These are phyloP conservation scores for Cladosporium sphaerospermum DNA, from an alignment of 2,329 filamentous ascomycete species.

Conservation along the genomic window DNA sequence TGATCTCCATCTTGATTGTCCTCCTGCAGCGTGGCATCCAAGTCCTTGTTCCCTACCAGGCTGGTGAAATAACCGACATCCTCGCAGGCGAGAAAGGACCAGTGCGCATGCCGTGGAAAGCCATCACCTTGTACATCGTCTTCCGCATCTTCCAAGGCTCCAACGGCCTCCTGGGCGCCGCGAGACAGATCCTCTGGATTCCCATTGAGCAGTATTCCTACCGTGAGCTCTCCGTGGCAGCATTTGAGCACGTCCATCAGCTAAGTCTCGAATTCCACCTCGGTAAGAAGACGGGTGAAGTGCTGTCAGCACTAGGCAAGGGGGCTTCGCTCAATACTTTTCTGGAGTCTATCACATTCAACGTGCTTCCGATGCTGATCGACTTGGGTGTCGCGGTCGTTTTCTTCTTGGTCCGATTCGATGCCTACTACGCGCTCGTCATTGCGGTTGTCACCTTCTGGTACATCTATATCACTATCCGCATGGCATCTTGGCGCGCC, in stretches of 20 bases:
- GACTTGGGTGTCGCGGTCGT: slow-evolving; percentile 80
- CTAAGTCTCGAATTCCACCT: slow-evolving; percentile 95
- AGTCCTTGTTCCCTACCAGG: slow-evolving; percentile 74
- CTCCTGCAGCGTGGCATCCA: slow-evolving; percentile 78
- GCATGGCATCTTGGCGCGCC: slow-evolving; percentile 88
- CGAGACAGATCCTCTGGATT: slow-evolving; percentile 84
- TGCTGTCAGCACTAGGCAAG: slow-evolving; percentile 91
- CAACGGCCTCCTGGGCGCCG: slow-evolving; percentile 77
- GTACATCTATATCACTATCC: slow-evolving; percentile 93
- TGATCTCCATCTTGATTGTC: slow-evolving; percentile 76
- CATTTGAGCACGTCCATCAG: slow-evolving; percentile 94
- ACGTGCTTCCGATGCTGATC: slow-evolving; percentile 89
- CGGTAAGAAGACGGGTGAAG: slow-evolving; percentile 92
- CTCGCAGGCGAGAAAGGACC: slow-evolving; percentile 54
- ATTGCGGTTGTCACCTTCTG: slow-evolving; percentile 88
- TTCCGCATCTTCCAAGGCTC: slow-evolving; percentile 80
- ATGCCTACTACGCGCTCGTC: slow-evolving; percentile 83
- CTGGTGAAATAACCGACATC: slow-evolving; percentile 71
- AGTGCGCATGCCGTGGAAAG: slow-evolving; percentile 60
- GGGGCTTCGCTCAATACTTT: slow-evolving; percentile 95
- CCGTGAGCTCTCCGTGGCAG: slow-evolving; percentile 84
- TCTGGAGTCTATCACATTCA: slow-evolving; percentile 91
- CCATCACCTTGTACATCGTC: slow-evolving; percentile 69
- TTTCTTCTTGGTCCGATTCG: slow-evolving; percentile 72
- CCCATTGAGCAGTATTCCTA: slow-evolving; percentile 97